Conservation (phyloP, 305 asterid genomes). For the Rubia peregrina region DNA sequence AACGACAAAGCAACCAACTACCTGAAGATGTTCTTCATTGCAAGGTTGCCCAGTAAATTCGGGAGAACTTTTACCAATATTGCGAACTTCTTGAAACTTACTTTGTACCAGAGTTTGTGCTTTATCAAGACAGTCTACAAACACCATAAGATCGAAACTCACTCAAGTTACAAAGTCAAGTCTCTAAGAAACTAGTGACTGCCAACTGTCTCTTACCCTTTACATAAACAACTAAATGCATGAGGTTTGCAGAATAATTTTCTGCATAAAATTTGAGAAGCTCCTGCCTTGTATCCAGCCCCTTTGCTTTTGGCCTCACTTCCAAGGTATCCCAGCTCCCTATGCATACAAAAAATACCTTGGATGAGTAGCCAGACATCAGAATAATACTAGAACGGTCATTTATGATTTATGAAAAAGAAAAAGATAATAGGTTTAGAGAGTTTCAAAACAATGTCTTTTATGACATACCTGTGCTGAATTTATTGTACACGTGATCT, state of each 20-base stretch:
- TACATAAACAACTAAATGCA: conserved; percentile 86
- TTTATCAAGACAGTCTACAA: conserved; percentile 69
- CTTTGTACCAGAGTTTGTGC: conserved; percentile 64
- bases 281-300: conserved; percentile 77
- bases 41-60: conserved; percentile 81
- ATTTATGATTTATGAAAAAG: neutral
- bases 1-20: conserved; percentile 17
- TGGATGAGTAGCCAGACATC: neutral
- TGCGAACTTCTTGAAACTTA: conserved; percentile 74
- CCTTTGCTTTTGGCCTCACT: conserved; percentile 71
- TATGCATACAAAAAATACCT: conserved; percentile 19
- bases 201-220: conserved; percentile 46
- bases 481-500: conserved; percentile 87
- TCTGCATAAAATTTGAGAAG: conserved; percentile 73
- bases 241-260: conserved; percentile 87
- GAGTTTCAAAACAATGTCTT: neutral
- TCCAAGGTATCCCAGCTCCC: conserved; percentile 97
- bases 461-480: conserved; percentile 74
- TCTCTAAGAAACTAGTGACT: conserved; percentile 23
- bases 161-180: conserved; percentile 15
- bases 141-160: conserved; percentile 25
- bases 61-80: conserved; percentile 44
- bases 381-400: neutral
- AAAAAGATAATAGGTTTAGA: neutral
- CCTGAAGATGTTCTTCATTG: conserved; percentile 78